A percentile compares a stretch with the other conserved stretches of the same genome.
Conservation (phyloP, 805 yeast species). For the Spathaspora gorwiae region DNA sequence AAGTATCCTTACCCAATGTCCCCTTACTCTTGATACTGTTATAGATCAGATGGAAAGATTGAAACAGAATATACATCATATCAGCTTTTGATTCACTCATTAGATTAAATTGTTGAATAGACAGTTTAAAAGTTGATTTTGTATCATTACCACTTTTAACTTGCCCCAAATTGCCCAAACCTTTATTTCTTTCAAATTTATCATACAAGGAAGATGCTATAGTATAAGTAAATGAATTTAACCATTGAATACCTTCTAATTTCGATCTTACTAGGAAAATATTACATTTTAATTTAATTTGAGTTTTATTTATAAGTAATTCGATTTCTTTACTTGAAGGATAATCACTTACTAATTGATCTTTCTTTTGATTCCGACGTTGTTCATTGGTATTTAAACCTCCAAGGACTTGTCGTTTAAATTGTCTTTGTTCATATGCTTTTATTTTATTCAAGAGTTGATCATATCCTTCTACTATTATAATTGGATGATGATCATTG, state of each 20-base stretch:
- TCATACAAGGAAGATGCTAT: constrained; percentile 52
- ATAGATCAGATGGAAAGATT: constrained; percentile 31
- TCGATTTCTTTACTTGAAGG: constrained; percentile 33
- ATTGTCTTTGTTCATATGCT: constrained; percentile 43
- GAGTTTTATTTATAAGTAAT: constrained; percentile 38
- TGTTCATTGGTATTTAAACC: constrained; percentile 5
- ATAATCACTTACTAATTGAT: constrained; percentile 3
- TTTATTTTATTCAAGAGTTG: constrained; percentile 40
- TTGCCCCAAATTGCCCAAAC: constrained; percentile 50
- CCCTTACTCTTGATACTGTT: constrained; percentile 21
- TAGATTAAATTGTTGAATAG: constrained; percentile 52
- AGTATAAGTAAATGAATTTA: constrained; percentile 54
- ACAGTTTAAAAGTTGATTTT: constrained; percentile 43
- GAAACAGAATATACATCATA: constrained; percentile 37
- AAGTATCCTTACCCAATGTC: constrained; percentile 35
- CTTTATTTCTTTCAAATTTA: constrained; percentile 48
- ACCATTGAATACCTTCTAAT: constrained; percentile 48
- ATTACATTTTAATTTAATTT: constrained; percentile 44
- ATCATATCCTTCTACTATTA: constrained; percentile 49
- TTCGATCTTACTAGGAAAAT: constrained; percentile 46
- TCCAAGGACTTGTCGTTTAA: constrained; percentile 28
- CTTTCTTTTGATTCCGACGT: constrained; percentile 3
- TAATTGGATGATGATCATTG: constrained; percentile 22
- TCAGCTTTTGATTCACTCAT: constrained; percentile 52
- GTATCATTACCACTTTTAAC: constrained; percentile 51